Evolutionary conservation across 2,329 filamentous ascomycete species (phyloP).

Genomic region (Cordyceps militaris): DNA sequence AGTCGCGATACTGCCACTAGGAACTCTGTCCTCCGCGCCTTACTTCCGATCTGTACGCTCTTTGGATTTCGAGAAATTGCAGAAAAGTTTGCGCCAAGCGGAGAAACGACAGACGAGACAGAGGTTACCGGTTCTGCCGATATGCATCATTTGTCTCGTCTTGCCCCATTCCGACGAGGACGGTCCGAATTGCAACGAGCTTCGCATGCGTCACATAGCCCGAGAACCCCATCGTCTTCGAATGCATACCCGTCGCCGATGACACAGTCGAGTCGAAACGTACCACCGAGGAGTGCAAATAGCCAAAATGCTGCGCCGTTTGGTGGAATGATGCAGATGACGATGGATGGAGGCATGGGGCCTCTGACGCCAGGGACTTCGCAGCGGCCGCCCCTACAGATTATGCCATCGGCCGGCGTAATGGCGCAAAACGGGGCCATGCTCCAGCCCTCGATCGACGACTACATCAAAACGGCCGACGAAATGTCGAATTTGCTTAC

Average conservation of each 20-base stretch:
- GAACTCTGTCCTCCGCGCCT: constrained; percentile 16
- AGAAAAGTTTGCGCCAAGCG: constrained; percentile 15
- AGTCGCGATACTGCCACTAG: constrained; percentile 16
- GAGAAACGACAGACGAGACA: constrained; percentile 7
- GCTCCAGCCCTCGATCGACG: constrained; percentile 17
- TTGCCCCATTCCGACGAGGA: constrained; percentile 18
- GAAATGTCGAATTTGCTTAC: constrained; percentile 22
- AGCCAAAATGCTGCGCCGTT: background rate
- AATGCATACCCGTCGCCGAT: constrained; percentile 12
- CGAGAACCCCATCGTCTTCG: constrained; percentile 13
- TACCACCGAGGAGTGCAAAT: background rate
- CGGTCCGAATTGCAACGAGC: constrained; percentile 14
- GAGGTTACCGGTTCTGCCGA: constrained; percentile 19
- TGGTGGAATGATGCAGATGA: constrained; percentile 12
- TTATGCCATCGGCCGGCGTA: constrained; percentile 14
- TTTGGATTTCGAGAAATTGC: constrained; percentile 19
- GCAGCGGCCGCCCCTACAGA: constrained; percentile 13
- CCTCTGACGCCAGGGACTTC: background rate
- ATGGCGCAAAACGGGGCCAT: constrained; percentile 15
- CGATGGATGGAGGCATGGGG: constrained; percentile 5
- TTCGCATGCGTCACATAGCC: constrained; percentile 12
- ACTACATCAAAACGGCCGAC: constrained; percentile 21
- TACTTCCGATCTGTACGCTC: constrained; percentile 18
- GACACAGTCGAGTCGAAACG: constrained; percentile 15
- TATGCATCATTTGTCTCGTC: constrained; percentile 17